Evolutionary conservation across 1,284 basidiomycete genomes (phyloP).

Genomic region (Tilletia horrida): DNA sequence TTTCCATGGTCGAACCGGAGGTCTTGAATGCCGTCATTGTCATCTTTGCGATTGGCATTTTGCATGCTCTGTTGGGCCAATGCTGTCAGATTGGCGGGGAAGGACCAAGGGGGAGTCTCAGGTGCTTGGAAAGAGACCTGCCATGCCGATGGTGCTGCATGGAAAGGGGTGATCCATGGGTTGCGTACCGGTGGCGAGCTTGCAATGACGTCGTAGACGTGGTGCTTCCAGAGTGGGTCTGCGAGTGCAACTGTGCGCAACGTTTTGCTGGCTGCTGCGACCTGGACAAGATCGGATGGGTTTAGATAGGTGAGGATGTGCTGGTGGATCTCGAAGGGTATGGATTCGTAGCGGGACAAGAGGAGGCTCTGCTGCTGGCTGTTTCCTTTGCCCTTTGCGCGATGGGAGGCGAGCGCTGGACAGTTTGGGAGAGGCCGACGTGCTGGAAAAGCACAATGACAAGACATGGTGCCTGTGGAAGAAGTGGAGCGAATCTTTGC

Average conservation of each 20-base stretch:
- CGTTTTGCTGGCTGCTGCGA: neutral
- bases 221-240: neutral
- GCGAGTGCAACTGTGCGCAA: neutral
- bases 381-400: too few relatives aligned
- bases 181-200: neutral
- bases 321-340: conserved; percentile 12
- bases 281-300: conserved; percentile 10
- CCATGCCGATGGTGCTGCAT: neutral
- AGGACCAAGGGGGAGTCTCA: neutral
- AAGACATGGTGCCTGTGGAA: too few relatives aligned
- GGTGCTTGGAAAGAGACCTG: neutral
- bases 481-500: too few relatives aligned
- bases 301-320: neutral
- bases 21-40: neutral
- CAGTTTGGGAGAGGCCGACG: too few relatives aligned
- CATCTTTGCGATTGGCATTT: neutral
- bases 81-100: neutral
- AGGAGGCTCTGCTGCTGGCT: neutral
- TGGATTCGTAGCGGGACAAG: neutral
- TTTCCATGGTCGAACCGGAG: too few relatives aligned
- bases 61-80: too few relatives aligned
- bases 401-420: too few relatives aligned
- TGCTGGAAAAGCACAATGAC: too few relatives aligned
- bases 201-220: neutral
- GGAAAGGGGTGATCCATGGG: neutral